These are phyloP conservation scores for Colletotrichum sidae DNA, from an alignment of 2,329 filamentous ascomycete genomes.

Conservation along the genomic window DNA sequence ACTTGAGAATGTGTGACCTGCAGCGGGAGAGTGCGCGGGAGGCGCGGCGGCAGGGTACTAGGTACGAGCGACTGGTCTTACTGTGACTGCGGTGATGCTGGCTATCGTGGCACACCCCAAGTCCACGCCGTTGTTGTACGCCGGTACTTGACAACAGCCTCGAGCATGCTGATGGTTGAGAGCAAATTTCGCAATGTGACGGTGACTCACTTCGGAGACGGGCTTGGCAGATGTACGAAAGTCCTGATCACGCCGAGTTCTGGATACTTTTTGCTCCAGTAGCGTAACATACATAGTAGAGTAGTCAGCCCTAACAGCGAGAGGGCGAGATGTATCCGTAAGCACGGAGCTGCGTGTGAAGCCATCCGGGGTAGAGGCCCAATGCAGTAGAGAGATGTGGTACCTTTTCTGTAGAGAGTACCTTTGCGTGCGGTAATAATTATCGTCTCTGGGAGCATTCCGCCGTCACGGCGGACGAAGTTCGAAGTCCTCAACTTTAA, in stretches of 20 bases:
- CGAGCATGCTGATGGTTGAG: too few species aligned
- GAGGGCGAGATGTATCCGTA: too few species aligned
- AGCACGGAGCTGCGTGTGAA: too few species aligned
- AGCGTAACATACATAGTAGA: background rate
- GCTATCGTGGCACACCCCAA: background rate
- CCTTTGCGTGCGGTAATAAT: too few species aligned
- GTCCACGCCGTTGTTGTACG: too few species aligned
- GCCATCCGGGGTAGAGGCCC: conserved; percentile 32
- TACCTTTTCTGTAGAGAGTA: conserved; percentile 28
- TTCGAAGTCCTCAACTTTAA: too few species aligned
- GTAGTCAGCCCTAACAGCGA: too few species aligned
- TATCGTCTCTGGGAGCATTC: too few species aligned
- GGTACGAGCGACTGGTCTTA: background rate
- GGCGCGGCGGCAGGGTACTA: conserved; percentile 1
- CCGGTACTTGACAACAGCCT: too few species aligned
- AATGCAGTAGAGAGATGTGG: conserved; percentile 45
- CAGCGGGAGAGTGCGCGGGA: conserved; percentile 23
- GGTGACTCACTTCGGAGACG: background rate
- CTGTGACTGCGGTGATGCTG: background rate
- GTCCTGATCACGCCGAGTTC: background rate
- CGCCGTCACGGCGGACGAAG: too few species aligned
- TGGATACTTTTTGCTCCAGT: background rate
- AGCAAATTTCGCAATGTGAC: background rate
- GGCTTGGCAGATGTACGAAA: background rate
- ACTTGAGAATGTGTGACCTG: conserved; percentile 12